A percentile compares a stretch with the other conserved stretches of the same genome.
Evolutionary conservation across 2,329 filamentous ascomycete genomes (phyloP).

Genomic region (Claviceps digitariae): DNA sequence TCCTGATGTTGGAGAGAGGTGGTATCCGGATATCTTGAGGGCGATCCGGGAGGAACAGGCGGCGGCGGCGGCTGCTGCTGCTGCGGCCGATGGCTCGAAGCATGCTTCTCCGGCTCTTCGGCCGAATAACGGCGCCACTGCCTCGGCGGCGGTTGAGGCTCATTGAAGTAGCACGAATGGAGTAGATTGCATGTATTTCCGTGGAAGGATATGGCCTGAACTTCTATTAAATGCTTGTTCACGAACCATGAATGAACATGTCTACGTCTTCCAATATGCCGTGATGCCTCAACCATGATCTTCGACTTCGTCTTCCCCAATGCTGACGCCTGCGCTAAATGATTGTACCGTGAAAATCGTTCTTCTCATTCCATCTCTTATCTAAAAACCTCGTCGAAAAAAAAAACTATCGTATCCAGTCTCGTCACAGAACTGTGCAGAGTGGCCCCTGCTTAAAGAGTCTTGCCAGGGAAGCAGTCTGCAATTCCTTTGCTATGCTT

Average conservation of each 20-base stretch:
- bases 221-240: background rate
- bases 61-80: constrained; percentile 8
- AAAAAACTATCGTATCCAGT: background rate
- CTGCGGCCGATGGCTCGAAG: constrained; percentile 5
- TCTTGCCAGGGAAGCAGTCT: constrained; percentile 54
- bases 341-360: background rate
- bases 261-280: background rate
- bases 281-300: background rate
- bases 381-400: background rate
- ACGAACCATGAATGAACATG: background rate
- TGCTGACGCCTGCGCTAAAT: constrained; percentile 6
- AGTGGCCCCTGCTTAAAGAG: background rate
- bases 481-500: constrained; percentile 61
- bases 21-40: constrained; percentile 53
- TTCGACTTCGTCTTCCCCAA: background rate
- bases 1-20: constrained; percentile 72
- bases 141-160: constrained; percentile 17
- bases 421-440: too few relatives aligned
- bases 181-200: background rate
- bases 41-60: constrained; percentile 47
- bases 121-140: constrained; percentile 10
- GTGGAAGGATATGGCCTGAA: background rate
- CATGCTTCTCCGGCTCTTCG: constrained; percentile 17
- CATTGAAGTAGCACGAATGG: constrained; percentile 11
- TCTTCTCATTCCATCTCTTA: constrained; percentile 3